phyloP scores from a whole-genome alignment of 371 early-diverging fungal species.

The Batrachochytrium dendrobatidis region DNA sequence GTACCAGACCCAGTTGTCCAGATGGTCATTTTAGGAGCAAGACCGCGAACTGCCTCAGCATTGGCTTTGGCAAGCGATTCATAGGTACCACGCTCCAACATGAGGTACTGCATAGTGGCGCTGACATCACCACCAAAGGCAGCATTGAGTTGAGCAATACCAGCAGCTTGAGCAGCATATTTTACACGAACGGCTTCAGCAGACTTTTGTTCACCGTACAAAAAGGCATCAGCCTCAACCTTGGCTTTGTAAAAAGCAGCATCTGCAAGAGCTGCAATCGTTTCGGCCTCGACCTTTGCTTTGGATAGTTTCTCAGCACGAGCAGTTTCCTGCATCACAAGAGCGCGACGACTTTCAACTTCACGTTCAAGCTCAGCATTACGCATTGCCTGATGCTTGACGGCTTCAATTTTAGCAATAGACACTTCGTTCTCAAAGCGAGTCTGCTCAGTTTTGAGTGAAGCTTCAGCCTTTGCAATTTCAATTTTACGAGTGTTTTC shows the following conservation, averaged over 20 bases:
- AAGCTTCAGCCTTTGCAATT: slow-evolving; percentile 31
- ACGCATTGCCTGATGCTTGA: slow-evolving; percentile 29
- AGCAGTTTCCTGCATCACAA: slow-evolving; percentile 35
- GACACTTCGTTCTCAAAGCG: slow-evolving; percentile 28
- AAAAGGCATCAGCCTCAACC: slow-evolving; percentile 20
- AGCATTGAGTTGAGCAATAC: slow-evolving; percentile 22
- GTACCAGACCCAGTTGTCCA: slow-evolving; percentile 41
- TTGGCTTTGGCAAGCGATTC: slow-evolving; percentile 42
- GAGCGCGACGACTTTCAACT: slow-evolving; percentile 32
- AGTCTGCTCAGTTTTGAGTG: slow-evolving; percentile 25
- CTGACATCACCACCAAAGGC: slow-evolving; percentile 31
- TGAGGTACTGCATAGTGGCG: slow-evolving; percentile 40
- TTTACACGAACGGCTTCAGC: background rate
- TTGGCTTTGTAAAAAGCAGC: slow-evolving; percentile 30
- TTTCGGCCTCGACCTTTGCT: slow-evolving; percentile 41
- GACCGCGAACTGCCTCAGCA: slow-evolving; percentile 44
- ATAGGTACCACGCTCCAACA: slow-evolving; percentile 44
- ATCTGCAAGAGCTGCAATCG: slow-evolving; percentile 32
- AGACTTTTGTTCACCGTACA: slow-evolving; percentile 15
- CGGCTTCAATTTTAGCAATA: slow-evolving; percentile 42
- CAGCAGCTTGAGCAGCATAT: slow-evolving; percentile 33
- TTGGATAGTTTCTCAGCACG: slow-evolving; percentile 36
- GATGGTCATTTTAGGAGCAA: slow-evolving; percentile 47
- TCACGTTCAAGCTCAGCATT: slow-evolving; percentile 39
- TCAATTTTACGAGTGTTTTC: slow-evolving; percentile 36